Evolutionary conservation across 306 rosid species (phyloP).

Genomic region (Medicago lupulina): DNA sequence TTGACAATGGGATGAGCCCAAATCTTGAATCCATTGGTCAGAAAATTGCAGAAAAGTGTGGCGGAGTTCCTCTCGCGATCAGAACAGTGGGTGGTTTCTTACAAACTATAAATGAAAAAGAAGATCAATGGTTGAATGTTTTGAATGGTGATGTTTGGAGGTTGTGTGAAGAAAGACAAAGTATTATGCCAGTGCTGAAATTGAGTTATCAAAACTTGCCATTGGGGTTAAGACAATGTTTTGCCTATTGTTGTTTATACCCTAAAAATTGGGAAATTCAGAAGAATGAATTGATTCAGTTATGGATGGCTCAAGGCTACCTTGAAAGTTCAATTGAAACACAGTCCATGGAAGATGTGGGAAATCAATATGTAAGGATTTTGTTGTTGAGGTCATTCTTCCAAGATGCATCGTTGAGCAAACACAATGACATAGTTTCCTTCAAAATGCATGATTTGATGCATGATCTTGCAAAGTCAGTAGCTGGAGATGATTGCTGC

Average conservation of each 20-base stretch:
- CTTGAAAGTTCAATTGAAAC: slow-evolving; percentile 18
- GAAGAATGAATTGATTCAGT: slow-evolving; percentile 2
- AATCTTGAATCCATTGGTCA: slow-evolving; percentile 4
- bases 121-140: slow-evolving; percentile 3
- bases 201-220: slow-evolving; percentile 15
- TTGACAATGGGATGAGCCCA: background rate
- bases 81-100: slow-evolving; percentile 2
- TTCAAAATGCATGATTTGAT: slow-evolving; percentile 10
- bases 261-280: slow-evolving; percentile 2
- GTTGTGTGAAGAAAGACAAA: slow-evolving; percentile 4
- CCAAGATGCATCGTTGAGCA: background rate
- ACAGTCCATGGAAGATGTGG: background rate
- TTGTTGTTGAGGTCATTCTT: slow-evolving; percentile 7
- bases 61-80: slow-evolving; percentile 7
- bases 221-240: slow-evolving; percentile 14
- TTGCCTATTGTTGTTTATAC: slow-evolving; percentile 18
- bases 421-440: background rate
- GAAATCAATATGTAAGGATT: slow-evolving; percentile 15
- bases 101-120: background rate
- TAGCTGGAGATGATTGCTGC: slow-evolving; percentile 16
- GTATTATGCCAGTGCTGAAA: background rate
- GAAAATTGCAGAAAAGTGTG: slow-evolving; percentile 2
- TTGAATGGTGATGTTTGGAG: slow-evolving; percentile 15
- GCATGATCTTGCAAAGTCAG: slow-evolving; percentile 15
- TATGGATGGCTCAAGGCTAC: slow-evolving; percentile 15